Evolutionary conservation across 768 basidiomycete species (phyloP), one percentile per base, ranked within the genome.

Genomic region (Dentipellis sp.): DNA sequence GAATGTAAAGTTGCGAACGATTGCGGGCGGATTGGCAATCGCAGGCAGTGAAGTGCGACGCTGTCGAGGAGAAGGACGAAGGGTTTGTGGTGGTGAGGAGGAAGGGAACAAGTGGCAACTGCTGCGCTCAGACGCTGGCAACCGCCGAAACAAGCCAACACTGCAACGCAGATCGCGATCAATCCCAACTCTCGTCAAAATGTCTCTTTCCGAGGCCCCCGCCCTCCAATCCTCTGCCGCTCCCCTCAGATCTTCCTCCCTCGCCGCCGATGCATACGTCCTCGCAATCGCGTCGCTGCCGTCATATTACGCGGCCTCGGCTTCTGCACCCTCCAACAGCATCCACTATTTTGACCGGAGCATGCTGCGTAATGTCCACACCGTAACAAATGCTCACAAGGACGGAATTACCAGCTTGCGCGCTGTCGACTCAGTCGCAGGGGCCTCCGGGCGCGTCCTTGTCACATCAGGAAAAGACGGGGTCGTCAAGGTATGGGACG

Each of bases 391-490:
- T 16, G 88, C 83, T 6, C 88, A 90, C 58, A 73, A 73, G 52
- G 64, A 65, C 0, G 80, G 79, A 10, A 85, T 78, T 2, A 84
- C 87, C 0, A 74, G 76, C 37, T 69, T 89, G 49, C 72, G 75
- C 53, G 68, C 78, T 0, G 70, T 78, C 0, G 61, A 71, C 17
- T 66, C 68, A 14, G 64, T 84, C 2, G 74, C 74, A 1, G 75
- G 75, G 1, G 64, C 71, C 1, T 61, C 70, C 38, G 72, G 73
- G 10, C 72, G 72, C 29, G 73, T 71, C 38, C 71, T 91, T 6
- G 64, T 88, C 16, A 84, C 86, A 1, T 82, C 81, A 10, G 86
- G 90, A 1, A 80, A 77, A 60, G 88, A 91, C 60, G 88, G 88
- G 1, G 73, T 75, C 53, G 79, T 92, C 54, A 81, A 78, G 57